Base-by-base conservation (phyloP, 2,329 filamentous ascomycete species). In the Pseudocercospora crystallina region DNA sequence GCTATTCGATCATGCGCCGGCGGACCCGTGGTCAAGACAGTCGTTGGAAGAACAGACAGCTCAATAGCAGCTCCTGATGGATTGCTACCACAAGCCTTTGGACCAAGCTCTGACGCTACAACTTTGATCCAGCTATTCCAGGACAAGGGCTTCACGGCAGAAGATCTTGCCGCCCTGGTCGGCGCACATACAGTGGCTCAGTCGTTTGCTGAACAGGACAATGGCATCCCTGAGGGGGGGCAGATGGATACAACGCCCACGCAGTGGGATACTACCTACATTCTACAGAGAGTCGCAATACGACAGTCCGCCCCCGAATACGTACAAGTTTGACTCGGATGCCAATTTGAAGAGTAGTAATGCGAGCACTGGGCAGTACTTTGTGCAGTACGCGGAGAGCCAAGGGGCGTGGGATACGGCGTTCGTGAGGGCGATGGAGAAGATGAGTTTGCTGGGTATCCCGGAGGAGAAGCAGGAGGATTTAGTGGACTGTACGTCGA, bases 121-220 rank as follows among this genome's bases (percentile, higher is more conserved):
- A 65, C 62, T 12, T 68, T 80, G 33, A 71, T 80, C 49, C 56
- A 65, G 3, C 68, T 78, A 5, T 82, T 80, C 61, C 54, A 61
- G 26, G 70, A 70, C 54, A 81, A 81, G 66, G 77, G 77, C 2
- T 76, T 82, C 65, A 67, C 67, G 9, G 64, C 76, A 1, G 63
- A 65, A 26, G 79, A 80, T 49, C 72, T 82, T 3, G 73, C 77
- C 2, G 79, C 80, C 0, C 73, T 83, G 1, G 60, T 82, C 3
- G 80, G 80, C 44, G 79, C 80, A 0, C 80, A 82, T 62, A 74
- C 75, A 4, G 68, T 73, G 7, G 73, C 75, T 8, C 72, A 68
- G 56, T 77, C 81, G 59, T 71, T 69, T 43, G 63, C 70, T 12
- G 49, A 61, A 37, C 44, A 51, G 35, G 33, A 45, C 35, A 55